Base-by-base conservation (phyloP, 768 basidiomycete genomes). In the Trametes sanguinea region DNA sequence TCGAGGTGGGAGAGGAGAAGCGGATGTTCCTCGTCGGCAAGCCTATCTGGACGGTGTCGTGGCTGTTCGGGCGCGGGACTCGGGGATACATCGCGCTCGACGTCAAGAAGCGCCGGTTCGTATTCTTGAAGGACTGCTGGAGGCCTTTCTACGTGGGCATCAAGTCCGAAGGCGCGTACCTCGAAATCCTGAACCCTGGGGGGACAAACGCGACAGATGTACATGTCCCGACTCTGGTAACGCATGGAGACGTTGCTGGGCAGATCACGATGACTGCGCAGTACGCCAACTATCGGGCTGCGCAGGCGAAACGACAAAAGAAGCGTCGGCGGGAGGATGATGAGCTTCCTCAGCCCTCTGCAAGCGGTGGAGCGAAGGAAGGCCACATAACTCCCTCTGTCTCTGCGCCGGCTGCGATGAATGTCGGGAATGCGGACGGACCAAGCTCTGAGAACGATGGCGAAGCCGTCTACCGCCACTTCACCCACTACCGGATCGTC, bases 401-500 rank as follows among this genome's bases (percentile, higher is more conserved):
- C 22, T 22, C 22, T 22, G 22, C 22, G 22, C 22, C 44, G 8
- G 35, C n/a, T 1, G 14, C 4, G 22, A 45, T 8, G 22, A 7
- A 51, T n/a, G 50, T 11, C 14, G 10, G 32, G 10, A 32, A 33
- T 17, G 8, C 29, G 50, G 16, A 13, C 11, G n/a, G 14, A 16
- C 50, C 10, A 32, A 33, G 7, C 7, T 35, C 14, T 16, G n/a
- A 22, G 37, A 48, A 17, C 9, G 10, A 27, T 37, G 43, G 30
- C 14, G 60, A 54, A 22, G 17, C 33, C 14, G 39, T 46, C 11
- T 45, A 39, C 45, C 60, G 53, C 3, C 48, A n/a, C 16, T 45
- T 35, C 16, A 32, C 35, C 9, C 64, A 65, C 56, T 65, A 65
- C 37, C 50, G 64, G 11, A 45, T 65, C 9, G 60, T 57, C 3